Conservation (phyloP, 352 stramenopile genomes). For the Globisporangium splendens region DNA sequence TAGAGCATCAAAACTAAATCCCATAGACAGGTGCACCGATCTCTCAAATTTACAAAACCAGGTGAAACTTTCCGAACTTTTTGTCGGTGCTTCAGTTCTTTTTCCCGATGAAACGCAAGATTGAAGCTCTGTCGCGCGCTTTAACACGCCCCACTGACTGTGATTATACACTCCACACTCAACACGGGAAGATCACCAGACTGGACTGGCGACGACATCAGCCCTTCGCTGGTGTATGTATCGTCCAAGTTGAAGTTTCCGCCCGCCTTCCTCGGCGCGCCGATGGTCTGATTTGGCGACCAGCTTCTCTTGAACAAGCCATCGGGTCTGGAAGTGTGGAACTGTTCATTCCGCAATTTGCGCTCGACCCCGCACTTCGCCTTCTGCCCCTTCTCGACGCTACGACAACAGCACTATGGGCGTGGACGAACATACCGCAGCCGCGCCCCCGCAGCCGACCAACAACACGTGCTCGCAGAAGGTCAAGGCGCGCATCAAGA, state of each 20-base stretch:
- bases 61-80: neutral
- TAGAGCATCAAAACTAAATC: too few species aligned
- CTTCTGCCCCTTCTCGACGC: neutral
- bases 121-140: neutral
- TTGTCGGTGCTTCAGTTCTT: neutral
- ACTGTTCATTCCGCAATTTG: slow-evolving; percentile 20
- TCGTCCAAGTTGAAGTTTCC: neutral
- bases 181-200: neutral
- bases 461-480: slow-evolving; percentile 30
- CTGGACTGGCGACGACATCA: neutral
- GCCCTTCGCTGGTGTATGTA: neutral
- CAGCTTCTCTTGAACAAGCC: slow-evolving; percentile 1
- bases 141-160: neutral
- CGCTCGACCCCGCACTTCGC: neutral
- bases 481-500: slow-evolving; percentile 22
- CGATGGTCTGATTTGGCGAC: too few species aligned
- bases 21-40: too few species aligned
- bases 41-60: neutral
- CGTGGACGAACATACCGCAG: slow-evolving; percentile 9
- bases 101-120: neutral
- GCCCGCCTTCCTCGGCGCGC: too few species aligned
- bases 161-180: neutral
- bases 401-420: slow-evolving; percentile 16
- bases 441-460: slow-evolving; percentile 9
- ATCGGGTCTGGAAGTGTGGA: neutral